Conservation (phyloP, 225 moss, liverwort and hornwort species). For the Sphagnum contortum region DNA sequence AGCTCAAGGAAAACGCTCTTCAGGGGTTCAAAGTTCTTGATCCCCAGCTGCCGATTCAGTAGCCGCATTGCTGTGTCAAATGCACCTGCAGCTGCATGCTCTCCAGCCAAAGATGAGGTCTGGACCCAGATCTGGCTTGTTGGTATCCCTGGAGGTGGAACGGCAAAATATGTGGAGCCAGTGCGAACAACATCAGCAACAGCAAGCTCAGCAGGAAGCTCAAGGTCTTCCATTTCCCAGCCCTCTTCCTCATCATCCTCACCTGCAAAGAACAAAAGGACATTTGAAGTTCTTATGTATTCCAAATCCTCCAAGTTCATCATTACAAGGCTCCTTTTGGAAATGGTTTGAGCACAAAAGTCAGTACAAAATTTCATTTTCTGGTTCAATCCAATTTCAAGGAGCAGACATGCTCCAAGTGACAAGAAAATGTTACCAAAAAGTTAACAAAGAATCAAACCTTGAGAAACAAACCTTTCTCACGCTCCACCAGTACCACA, state of each 20-base stretch:
- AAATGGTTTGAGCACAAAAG: background rate
- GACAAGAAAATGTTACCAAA: too few species aligned
- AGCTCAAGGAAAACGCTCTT: slow-evolving; percentile 63
- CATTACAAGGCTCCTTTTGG: too few species aligned
- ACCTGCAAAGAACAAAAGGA: background rate
- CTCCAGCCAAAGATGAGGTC: slow-evolving; percentile 79
- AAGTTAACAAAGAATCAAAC: background rate
- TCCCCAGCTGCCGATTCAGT: slow-evolving; percentile 75
- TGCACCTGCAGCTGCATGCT: slow-evolving; percentile 87
- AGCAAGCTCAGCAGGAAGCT: slow-evolving; percentile 60
- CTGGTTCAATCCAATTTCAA: too few species aligned
- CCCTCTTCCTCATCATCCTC: slow-evolving; percentile 86
- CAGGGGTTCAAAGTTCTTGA: slow-evolving; percentile 61
- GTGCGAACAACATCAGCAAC: slow-evolving; percentile 39
- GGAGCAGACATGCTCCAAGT: too few species aligned
- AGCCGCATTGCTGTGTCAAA: slow-evolving; percentile 89
- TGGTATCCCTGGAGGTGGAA: slow-evolving; percentile 62
- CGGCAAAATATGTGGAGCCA: slow-evolving; percentile 53
- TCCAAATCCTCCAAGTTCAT: background rate
- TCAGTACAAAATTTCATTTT: background rate
- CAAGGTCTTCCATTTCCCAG: slow-evolving; percentile 96
- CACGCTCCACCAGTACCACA: background rate
- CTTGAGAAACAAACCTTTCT: background rate
- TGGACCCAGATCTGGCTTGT: slow-evolving; percentile 85
- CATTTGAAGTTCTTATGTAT: background rate